Conservation (phyloP, 2,329 filamentous ascomycete species). For the Microdochium nivale region DNA sequence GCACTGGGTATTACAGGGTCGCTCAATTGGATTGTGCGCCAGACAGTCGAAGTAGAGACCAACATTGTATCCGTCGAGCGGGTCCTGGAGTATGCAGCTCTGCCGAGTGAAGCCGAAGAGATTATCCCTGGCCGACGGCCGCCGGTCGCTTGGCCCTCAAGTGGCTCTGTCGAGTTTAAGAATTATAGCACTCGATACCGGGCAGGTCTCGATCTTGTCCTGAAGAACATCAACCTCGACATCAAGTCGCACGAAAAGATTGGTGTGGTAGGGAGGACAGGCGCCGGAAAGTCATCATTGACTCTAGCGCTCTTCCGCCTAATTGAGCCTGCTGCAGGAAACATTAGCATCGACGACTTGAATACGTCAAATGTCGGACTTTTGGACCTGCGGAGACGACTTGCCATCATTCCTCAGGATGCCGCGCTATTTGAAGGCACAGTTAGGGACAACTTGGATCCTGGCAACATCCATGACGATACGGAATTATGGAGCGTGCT, state of each 20-base stretch:
- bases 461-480: constrained; percentile 89
- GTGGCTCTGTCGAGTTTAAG: constrained; percentile 81
- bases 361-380: constrained; percentile 88
- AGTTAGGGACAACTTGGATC: constrained; percentile 90
- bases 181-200: constrained; percentile 94
- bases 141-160: constrained; percentile 81
- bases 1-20: constrained; percentile 94
- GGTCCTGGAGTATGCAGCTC: constrained; percentile 85
- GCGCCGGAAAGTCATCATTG: constrained; percentile 90
- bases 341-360: constrained; percentile 81
- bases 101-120: constrained; percentile 91
- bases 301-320: constrained; percentile 92
- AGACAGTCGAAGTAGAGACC: constrained; percentile 99
- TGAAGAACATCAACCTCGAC: constrained; percentile 85
- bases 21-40: constrained; percentile 97
- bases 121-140: constrained; percentile 83
- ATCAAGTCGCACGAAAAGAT: constrained; percentile 98
- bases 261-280: constrained; percentile 91
- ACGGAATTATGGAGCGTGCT: constrained; percentile 95
- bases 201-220: constrained; percentile 77
- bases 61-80: constrained; percentile 98
- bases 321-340: constrained; percentile 76
- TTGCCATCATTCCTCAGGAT: constrained; percentile 97
- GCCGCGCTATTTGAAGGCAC: constrained; percentile 92
- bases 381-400: constrained; percentile 74